Evolutionary conservation across 108 stramenopile species (phyloP).

Genomic region (Pseudonitzschia delicatissima): DNA sequence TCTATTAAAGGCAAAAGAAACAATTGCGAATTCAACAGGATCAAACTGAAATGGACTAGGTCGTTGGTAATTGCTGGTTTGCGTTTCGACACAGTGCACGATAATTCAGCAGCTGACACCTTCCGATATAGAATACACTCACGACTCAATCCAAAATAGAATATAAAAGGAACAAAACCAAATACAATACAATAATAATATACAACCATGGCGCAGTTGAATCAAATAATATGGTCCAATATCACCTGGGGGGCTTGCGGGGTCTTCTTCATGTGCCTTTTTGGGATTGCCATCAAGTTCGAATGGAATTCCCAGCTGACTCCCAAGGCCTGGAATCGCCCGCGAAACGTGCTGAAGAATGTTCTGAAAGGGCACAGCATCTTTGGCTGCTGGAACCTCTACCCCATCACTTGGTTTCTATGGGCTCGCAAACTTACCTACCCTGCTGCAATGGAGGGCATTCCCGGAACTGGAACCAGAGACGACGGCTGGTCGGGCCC

Average conservation of each 20-base stretch:
- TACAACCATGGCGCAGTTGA: conserved; percentile 9
- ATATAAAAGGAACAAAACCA: too few relatives aligned
- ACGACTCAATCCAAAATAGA: too few relatives aligned
- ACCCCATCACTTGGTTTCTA: conserved; percentile 37
- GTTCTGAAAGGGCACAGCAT: conserved; percentile 18
- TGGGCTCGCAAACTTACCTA: conserved; percentile 56
- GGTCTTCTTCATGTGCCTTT: conserved; percentile 28
- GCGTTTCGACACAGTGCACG: too few relatives aligned
- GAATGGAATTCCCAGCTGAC: conserved; percentile 46
- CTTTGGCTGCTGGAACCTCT: conserved; percentile 27
- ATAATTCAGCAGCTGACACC: too few relatives aligned
- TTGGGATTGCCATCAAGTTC: conserved; percentile 51
- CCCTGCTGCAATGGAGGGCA: conserved; percentile 50
- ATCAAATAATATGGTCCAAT: conserved; percentile 10
- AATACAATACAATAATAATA: neutral
- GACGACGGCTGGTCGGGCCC: conserved; percentile 50
- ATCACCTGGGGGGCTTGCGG: conserved; percentile 2
- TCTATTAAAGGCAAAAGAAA: too few relatives aligned
- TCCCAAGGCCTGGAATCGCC: conserved; percentile 54
- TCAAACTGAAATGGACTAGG: too few relatives aligned
- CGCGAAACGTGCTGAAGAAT: conserved; percentile 44
- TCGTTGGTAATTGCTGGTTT: too few relatives aligned
- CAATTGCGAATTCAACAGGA: too few relatives aligned
- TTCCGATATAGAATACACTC: too few relatives aligned
- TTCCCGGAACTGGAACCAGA: conserved; percentile 74